These are phyloP conservation scores for Plasmodium gonderi DNA, from an alignment of 169 alveolate genomes.

Conservation along the genomic window DNA sequence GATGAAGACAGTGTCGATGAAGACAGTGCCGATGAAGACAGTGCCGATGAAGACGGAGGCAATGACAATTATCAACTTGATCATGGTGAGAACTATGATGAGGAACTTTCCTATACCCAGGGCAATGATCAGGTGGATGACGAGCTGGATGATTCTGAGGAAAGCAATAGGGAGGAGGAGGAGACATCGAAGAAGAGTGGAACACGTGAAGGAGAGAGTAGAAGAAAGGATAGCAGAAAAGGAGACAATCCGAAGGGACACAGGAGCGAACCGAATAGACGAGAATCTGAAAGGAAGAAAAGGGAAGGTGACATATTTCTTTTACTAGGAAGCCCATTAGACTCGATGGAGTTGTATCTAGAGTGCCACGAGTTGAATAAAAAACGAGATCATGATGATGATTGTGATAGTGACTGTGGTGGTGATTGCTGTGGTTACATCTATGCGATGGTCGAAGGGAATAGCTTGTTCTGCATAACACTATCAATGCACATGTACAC, in stretches of 20 bases:
- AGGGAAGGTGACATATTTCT: slow-evolving; percentile 68
- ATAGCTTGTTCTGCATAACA: slow-evolving; percentile 24
- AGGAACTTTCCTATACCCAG: not conserved
- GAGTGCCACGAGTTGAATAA: slow-evolving; percentile 36
- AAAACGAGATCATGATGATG: not conserved
- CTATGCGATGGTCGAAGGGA: slow-evolving; percentile 28
- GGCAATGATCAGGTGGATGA: not conserved
- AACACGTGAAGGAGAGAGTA: not conserved
- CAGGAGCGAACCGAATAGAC: not conserved
- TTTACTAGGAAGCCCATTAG: slow-evolving; percentile 59
- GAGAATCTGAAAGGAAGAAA: slow-evolving; percentile 11
- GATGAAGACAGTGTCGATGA: not conserved
- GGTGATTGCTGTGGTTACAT: too few relatives aligned
- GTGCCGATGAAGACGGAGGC: not conserved
- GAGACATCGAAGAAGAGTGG: too few relatives aligned
- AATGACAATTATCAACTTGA: not conserved
- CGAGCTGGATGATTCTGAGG: not conserved
- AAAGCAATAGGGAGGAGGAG: not conserved
- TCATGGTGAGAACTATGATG: not conserved
- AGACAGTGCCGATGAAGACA: not conserved
- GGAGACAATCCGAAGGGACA: not conserved
- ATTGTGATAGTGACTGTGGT: too few relatives aligned
- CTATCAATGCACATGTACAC: slow-evolving; percentile 24
- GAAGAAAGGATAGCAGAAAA: not conserved
- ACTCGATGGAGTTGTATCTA: slow-evolving; percentile 32